phyloP scores from a whole-genome alignment of 306 rosid species.

The Gynostemma pentaphyllum region DNA sequence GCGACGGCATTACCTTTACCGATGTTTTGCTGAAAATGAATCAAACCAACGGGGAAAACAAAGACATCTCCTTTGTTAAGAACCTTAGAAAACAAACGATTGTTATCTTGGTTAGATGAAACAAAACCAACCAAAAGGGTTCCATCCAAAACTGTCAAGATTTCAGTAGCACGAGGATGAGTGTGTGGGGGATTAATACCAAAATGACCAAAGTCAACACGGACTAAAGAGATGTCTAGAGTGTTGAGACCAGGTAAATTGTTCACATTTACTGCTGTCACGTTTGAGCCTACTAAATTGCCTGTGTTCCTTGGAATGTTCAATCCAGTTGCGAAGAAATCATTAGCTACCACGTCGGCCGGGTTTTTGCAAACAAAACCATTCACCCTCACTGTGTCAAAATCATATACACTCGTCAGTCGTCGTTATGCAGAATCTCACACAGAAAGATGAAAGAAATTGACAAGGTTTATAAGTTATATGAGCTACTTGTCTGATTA shows the following conservation, averaged over 20 bases:
- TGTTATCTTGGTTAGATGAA: conserved; percentile 14
- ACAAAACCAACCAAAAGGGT: conserved; percentile 23
- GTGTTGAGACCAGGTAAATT: conserved; percentile 27
- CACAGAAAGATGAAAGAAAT: no score
- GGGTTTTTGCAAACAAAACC: conserved; percentile 23
- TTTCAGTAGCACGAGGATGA: conserved; percentile 27
- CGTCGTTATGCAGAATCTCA: no score
- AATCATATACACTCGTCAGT: no score
- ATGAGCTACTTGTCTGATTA: no score
- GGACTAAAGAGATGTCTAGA: conserved; percentile 20
- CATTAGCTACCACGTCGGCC: conserved; percentile 4
- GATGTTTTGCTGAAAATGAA: conserved; percentile 23
- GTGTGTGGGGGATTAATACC: conserved; percentile 31
- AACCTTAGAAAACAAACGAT: conserved; percentile 18
- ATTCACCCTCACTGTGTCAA: conserved; percentile 15
- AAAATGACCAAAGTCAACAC: conserved; percentile 16
- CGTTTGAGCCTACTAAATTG: conserved; percentile 11
- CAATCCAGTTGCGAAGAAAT: conserved; percentile 17
- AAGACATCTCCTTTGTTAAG: conserved; percentile 24
- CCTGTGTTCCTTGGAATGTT: conserved; percentile 14
- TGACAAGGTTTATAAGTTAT: no score
- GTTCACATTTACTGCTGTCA: conserved; percentile 20
- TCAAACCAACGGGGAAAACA: conserved; percentile 23
- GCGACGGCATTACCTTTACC: conserved; percentile 22
- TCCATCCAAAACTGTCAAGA: conserved; percentile 22